These are phyloP conservation scores for Clitopilus hobsonii DNA, from an alignment of 768 basidiomycete species.

Conservation along the genomic window DNA sequence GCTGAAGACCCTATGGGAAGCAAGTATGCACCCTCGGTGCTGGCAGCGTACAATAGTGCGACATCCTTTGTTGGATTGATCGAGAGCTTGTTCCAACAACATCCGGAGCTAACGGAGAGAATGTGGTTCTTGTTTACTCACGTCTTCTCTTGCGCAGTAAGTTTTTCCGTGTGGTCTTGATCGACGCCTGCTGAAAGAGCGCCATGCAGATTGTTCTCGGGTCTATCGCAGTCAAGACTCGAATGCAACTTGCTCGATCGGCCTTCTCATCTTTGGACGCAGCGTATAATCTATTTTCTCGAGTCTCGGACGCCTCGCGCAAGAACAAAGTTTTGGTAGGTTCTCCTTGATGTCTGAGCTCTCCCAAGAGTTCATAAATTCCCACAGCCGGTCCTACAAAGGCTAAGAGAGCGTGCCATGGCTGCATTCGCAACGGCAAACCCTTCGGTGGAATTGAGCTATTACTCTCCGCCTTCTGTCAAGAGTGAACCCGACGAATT, in stretches of 20 bases:
- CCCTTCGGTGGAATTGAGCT: constrained; percentile 16
- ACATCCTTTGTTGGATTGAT: constrained; percentile 64
- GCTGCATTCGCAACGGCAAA: constrained; percentile 28
- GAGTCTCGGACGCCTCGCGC: constrained; percentile 46
- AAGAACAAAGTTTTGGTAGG: constrained; percentile 58
- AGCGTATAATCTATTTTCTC: constrained; percentile 52
- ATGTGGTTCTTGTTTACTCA: constrained; percentile 74
- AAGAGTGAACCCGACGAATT: constrained; percentile 62
- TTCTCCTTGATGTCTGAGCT: constrained; percentile 8
- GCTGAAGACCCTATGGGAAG: constrained; percentile 64
- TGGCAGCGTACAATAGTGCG: constrained; percentile 67
- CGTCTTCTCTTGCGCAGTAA: constrained; percentile 66
- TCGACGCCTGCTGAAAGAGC: constrained; percentile 2
- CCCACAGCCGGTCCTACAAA: constrained; percentile 55
- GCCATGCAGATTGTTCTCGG: constrained; percentile 57
- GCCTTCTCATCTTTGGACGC: constrained; percentile 66
- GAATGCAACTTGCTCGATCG: constrained; percentile 60
- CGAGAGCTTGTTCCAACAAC: constrained; percentile 59
- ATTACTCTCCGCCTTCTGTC: constrained; percentile 34
- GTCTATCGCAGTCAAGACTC: constrained; percentile 60
- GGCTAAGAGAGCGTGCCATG: constrained; percentile 50
- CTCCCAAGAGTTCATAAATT: neutral
- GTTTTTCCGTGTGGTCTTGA: constrained; percentile 14
- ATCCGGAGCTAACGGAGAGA: constrained; percentile 60
- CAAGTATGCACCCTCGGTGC: constrained; percentile 62